Percentiles rank a stretch among this genome's conserved stretches.
Evolutionary conservation across 73 alveolate genomes (phyloP).

Genomic region (Paramecium tetraurelia): DNA sequence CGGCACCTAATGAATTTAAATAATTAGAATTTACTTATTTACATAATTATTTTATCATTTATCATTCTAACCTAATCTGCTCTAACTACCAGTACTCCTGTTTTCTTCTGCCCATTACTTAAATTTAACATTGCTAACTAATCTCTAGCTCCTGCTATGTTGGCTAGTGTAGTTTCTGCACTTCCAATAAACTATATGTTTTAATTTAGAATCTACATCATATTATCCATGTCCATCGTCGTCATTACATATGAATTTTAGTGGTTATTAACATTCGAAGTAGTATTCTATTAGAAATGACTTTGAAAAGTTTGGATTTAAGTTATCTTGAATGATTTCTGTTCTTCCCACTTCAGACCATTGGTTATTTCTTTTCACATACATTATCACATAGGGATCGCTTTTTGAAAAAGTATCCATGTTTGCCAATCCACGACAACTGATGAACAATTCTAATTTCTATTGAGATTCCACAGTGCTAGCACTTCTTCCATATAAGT

Average conservation of each 20-base stretch:
- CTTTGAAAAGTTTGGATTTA: conserved; percentile 75
- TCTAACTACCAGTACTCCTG: neutral
- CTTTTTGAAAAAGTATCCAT: conserved; percentile 73
- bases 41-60: conserved; percentile 11
- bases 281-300: conserved; percentile 67
- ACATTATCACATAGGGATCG: conserved; percentile 74
- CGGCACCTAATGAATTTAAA: conserved; percentile 11
- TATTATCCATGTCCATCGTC: conserved; percentile 33
- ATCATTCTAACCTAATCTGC: conserved; percentile 20
- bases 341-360: conserved; percentile 68
- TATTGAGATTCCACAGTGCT: neutral
- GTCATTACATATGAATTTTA: conserved; percentile 11
- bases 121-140: neutral
- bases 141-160: conserved; percentile 27
- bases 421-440: conserved; percentile 68
- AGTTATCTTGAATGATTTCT: conserved; percentile 68
- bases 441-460: conserved; percentile 68
- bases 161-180: conserved; percentile 14
- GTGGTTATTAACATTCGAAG: conserved; percentile 65
- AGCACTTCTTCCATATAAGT: conserved; percentile 41
- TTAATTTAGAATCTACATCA: neutral
- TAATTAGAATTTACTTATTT: neutral
- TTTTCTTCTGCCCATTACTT: neutral
- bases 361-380: conserved; percentile 36
- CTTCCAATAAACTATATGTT: neutral